Conservation (phyloP, 2,329 filamentous ascomycete genomes). For the Fusarium annulatum region DNA sequence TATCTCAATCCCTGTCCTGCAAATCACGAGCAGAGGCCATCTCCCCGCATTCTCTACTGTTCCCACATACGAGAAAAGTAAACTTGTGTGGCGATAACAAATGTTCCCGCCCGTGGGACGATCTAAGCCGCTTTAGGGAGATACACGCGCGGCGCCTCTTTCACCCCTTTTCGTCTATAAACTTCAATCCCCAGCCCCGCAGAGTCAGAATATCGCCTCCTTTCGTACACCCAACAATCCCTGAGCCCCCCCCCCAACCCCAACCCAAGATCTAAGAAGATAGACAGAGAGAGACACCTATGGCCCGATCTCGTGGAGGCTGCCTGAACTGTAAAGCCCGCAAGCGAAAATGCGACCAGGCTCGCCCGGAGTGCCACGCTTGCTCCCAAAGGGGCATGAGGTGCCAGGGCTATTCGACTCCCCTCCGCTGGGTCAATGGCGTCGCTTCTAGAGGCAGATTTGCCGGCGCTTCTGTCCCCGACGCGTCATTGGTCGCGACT, state of each 20-base stretch:
- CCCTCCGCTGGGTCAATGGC: slow-evolving; percentile 41
- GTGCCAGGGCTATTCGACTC: slow-evolving; percentile 39
- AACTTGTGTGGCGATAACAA: neutral
- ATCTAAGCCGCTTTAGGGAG: slow-evolving; percentile 12
- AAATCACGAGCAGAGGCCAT: neutral
- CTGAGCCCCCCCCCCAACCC: neutral
- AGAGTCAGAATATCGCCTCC: neutral
- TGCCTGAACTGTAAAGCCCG: slow-evolving; percentile 43
- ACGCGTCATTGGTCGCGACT: slow-evolving; percentile 6
- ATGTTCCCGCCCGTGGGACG: neutral
- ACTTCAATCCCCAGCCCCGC: slow-evolving; percentile 8
- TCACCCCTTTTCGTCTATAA: slow-evolving; percentile 44
- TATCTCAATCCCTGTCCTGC: neutral
- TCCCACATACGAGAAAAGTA: neutral
- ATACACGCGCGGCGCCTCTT: slow-evolving; percentile 41
- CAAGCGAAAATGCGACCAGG: slow-evolving; percentile 43
- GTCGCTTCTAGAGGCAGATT: slow-evolving; percentile 42
- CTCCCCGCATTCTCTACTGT: neutral
- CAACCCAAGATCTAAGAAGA: neutral
- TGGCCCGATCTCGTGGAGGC: slow-evolving; percentile 41
- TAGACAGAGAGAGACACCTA: neutral
- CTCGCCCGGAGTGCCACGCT: slow-evolving; percentile 34
- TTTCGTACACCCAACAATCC: neutral
- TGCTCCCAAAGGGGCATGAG: slow-evolving; percentile 34
- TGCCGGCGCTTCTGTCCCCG: slow-evolving; percentile 36